Base-by-base conservation (phyloP, 2,329 filamentous ascomycete species). In the Fusarium redolens region DNA sequence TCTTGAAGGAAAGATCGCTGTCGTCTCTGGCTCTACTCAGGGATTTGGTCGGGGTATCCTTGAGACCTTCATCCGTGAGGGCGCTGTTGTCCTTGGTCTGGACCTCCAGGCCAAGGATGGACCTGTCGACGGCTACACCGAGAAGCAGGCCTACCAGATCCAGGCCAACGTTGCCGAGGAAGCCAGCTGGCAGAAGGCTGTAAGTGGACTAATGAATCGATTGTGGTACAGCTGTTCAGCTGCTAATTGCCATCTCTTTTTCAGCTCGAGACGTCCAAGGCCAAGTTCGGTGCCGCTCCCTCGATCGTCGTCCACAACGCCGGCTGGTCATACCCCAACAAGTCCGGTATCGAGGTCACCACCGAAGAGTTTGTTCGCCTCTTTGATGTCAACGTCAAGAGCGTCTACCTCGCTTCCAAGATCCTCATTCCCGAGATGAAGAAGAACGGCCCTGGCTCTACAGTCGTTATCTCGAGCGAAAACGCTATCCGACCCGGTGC, bases 121-220 rank as follows among this genome's bases (percentile, higher is more conserved):
- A 4, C 65, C 56, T 20, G 66, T 68, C 33, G 59, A 68, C 5
- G 71, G 68, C 47, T 73, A 61, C 33, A 44, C 51, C 9, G 68
- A 73, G 51, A 64, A 57, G 52, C 68, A 68, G 40, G 68, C 68
- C 52, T 73, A 73, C 40, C 71, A 73, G 55, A 71, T 73, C 41
- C 51, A 72, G 31, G 71, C 71, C 62, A 65, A 73, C 20, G 71
- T 73, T 28, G 65, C 71, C 10, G 68, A 73, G 56, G 68, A 73
- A 15, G 68, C 65, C 12, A 69, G 61, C 43, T 72, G 68, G 71
- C 20, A 38, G 11, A 69, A 72, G 37, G 62, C 68, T 38, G 69
- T 70, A 61, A 45, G 71, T 48, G 4, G 22, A n/a, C 30, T 40
- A 37, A 37, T 37, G 35, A 37, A 37, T 37, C 7, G 35, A 37